Percentiles rank a stretch among this genome's conserved stretches.
phyloP scores from a whole-genome alignment of 2,329 filamentous ascomycete genomes.

The Helminthosporium solani region DNA sequence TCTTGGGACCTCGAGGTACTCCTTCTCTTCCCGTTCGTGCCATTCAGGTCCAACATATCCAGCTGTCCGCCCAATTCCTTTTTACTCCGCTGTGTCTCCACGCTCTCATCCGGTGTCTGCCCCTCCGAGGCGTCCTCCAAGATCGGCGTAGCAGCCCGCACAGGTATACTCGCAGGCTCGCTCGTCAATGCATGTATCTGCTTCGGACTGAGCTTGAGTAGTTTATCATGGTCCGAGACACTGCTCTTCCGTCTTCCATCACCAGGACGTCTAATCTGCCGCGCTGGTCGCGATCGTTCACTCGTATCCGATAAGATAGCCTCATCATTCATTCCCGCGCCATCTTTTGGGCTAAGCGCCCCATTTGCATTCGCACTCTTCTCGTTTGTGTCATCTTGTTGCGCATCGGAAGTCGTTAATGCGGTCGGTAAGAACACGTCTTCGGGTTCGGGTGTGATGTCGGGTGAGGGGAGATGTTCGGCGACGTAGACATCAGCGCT shows the following conservation, averaged over 20 bases:
- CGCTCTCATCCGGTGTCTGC: conserved; percentile 17
- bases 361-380: conserved; percentile 11
- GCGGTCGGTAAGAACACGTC: conserved; percentile 19
- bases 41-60: conserved; percentile 18
- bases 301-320: conserved; percentile 35
- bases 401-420: conserved; percentile 6
- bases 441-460: conserved; percentile 27
- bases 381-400: conserved; percentile 15
- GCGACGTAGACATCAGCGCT: conserved; percentile 17
- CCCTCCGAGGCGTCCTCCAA: conserved; percentile 35
- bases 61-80: conserved; percentile 23
- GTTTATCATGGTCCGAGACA: conserved; percentile 42
- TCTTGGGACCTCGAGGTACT: conserved; percentile 11
- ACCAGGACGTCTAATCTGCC: conserved; percentile 37
- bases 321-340: conserved; percentile 31
- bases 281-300: conserved; percentile 26
- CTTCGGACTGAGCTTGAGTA: conserved; percentile 55
- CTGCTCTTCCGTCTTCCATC: conserved; percentile 38
- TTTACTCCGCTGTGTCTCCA: conserved; percentile 16
- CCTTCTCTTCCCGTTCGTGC: conserved; percentile 10
- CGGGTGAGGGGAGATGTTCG: conserved; percentile 33
- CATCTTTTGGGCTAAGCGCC: conserved; percentile 11
- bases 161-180: conserved; percentile 56
- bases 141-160: conserved; percentile 46
- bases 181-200: conserved; percentile 58